phyloP scores from a whole-genome alignment of 495 filamentous ascomycete species.

The Penicillium maclennaniae region DNA sequence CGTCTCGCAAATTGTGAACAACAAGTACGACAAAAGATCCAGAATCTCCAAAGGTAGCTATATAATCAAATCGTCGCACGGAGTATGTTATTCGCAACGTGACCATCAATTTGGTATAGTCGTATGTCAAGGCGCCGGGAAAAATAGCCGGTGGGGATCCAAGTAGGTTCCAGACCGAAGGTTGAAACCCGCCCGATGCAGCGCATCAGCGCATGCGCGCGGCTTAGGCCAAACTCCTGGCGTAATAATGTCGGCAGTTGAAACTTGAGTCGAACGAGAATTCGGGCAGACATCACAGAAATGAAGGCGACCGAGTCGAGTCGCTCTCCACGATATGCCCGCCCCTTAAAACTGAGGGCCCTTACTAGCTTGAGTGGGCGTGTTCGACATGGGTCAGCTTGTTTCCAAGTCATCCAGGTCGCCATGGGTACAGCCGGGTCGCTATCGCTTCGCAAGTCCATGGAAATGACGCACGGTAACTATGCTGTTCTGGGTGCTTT shows the following conservation, averaged over 20 bases:
- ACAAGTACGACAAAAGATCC: neutral
- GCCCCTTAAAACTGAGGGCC: slow-evolving; percentile 2
- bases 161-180: slow-evolving; percentile 6
- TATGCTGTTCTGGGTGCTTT: slow-evolving; percentile 2
- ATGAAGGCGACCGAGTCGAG: neutral
- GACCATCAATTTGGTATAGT: neutral
- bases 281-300: neutral
- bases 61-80: neutral
- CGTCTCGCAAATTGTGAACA: neutral
- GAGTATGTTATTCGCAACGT: neutral
- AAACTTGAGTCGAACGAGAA: slow-evolving; percentile 3
- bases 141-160: slow-evolving; percentile 2
- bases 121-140: neutral
- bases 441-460: slow-evolving; percentile 1
- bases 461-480: slow-evolving; percentile 1
- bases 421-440: slow-evolving; percentile 6
- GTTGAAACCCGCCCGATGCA: slow-evolving; percentile 1
- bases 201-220: slow-evolving; percentile 6
- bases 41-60: neutral
- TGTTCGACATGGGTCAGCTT: slow-evolving; percentile 12
- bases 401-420: slow-evolving; percentile 24
- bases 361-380: slow-evolving; percentile 5
- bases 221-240: slow-evolving; percentile 5
- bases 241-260: slow-evolving; percentile 4
- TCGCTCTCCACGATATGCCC: neutral